Base-by-base conservation (phyloP, 1,284 basidiomycete genomes). In the Phylloporus gajari region DNA sequence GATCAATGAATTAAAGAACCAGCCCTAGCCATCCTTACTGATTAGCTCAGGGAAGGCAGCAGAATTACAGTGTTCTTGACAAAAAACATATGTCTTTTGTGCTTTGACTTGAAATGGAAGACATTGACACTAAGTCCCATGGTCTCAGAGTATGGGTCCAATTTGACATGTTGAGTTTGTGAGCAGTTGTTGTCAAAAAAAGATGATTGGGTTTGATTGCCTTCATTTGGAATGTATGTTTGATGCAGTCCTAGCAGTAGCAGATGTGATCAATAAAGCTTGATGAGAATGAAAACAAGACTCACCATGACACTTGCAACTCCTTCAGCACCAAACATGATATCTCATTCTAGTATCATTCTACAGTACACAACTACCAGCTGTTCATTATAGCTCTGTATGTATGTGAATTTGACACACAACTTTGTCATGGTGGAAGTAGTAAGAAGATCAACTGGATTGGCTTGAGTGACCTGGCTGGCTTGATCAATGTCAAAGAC, bases 81-180 rank as follows among this genome's bases (percentile, higher is more conserved):
- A 88, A 53, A 77, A 83, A 0, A 13, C 35, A 64, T 87, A 81
- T 0, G 62, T 73, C 5, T 70, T 15, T 75, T 77, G 74, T 87
- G 85, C 73, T 87, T 88, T 65, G 71, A 75, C 13, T 83, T 81
- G 75, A 85, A 85, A 65, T 87, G 86, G 35, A 85, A 88, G 1
- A 86, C 82, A 68, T 87, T 83, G 0, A 87, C 85, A 0, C 75
- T 73, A 0, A 85, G 77, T 0, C 74, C 80, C 38, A 81, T 75
- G 30, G 74, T 27, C 0, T 70, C 3, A 46, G 84, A 86, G 65
- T 72, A 79, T 0, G 72, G 70, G 38, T 82, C 76, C 5, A 66
- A 19, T 23, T 78, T 70, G 5, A 82, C 75, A 9, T 77, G 75
- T 35, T 77, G 75, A 2, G 69, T 53, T 0, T 85, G 73, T 0